phyloP scores from a whole-genome alignment of 2,329 filamentous ascomycete genomes.

The Nemania diffusa region DNA sequence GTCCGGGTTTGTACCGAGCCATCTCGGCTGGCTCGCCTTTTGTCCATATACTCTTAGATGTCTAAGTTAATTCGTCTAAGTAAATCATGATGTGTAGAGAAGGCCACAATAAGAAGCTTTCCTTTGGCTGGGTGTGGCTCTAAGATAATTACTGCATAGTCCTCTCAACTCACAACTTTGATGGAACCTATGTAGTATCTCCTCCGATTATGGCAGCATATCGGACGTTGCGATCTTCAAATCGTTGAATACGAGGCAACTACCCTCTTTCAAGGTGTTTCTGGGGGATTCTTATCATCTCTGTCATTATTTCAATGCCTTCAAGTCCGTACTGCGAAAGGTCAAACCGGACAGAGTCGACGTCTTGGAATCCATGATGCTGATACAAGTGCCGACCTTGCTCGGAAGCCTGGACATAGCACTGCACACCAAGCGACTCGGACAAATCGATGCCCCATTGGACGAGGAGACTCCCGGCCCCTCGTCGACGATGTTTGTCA shows the following conservation, averaged over 20 bases:
- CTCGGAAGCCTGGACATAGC: neutral
- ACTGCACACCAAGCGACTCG: neutral
- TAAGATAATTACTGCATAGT: neutral
- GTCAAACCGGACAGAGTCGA: neutral
- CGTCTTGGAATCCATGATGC: neutral
- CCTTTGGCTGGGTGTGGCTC: neutral
- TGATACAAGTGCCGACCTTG: neutral
- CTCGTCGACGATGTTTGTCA: neutral
- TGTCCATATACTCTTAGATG: no score
- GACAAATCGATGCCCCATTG: neutral
- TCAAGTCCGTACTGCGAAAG: neutral
- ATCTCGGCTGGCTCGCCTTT: no score
- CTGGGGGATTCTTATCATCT: no score
- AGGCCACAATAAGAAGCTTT: neutral
- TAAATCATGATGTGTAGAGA: neutral
- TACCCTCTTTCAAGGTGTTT: neutral
- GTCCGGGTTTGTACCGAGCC: neutral
- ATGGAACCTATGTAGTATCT: neutral
- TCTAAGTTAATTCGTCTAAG: no score
- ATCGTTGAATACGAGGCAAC: neutral
- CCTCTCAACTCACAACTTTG: neutral
- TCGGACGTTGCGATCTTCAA: neutral
- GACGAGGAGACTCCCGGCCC: neutral
- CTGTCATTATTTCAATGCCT: no score
- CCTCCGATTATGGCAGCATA: neutral